Percentiles rank a stretch among this genome's conserved stretches.
Conservation (phyloP, 2,329 filamentous ascomycete genomes). For the Harringtonia lauricola region DNA sequence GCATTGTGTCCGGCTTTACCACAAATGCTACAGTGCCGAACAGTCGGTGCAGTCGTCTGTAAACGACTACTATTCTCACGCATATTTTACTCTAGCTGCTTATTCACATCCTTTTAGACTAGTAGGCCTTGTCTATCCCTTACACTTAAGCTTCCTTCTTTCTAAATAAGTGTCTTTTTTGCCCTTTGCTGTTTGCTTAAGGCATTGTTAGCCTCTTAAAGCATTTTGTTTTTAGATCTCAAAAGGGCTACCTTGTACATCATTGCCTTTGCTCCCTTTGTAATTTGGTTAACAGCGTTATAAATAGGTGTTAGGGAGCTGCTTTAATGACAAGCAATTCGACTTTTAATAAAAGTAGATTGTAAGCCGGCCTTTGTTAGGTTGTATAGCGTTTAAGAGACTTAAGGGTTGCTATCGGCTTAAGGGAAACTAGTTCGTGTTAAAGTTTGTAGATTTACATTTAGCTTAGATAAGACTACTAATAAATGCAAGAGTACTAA, state of each 20-base stretch:
- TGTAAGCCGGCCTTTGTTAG: not conserved
- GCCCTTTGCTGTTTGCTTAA: not conserved
- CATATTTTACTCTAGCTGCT: not conserved
- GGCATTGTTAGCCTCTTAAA: slow-evolving; percentile 35
- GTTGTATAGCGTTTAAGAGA: not conserved
- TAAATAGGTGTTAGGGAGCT: slow-evolving; percentile 3
- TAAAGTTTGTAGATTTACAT: not conserved
- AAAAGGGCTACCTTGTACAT: slow-evolving; percentile 7
- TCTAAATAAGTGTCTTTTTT: not conserved
- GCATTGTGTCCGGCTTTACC: not conserved
- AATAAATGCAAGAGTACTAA: not conserved
- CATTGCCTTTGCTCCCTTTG: slow-evolving; percentile 6
- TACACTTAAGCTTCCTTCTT: not conserved
- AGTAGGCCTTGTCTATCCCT: not conserved
- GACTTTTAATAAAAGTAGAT: slow-evolving; percentile 8
- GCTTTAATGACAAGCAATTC: slow-evolving; percentile 7
- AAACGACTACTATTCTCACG: not conserved
- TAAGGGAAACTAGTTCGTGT: not conserved
- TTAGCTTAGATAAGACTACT: not conserved
- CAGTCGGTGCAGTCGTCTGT: not conserved
- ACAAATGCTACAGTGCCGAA: not conserved
- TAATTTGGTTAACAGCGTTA: slow-evolving; percentile 1
- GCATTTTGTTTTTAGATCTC: slow-evolving; percentile 31
- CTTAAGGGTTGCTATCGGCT: not conserved
- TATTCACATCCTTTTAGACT: not conserved